Evolutionary conservation across 768 basidiomycete species (phyloP), one percentile per base, ranked within the genome.

Genomic region (Boletus barrowsii): DNA sequence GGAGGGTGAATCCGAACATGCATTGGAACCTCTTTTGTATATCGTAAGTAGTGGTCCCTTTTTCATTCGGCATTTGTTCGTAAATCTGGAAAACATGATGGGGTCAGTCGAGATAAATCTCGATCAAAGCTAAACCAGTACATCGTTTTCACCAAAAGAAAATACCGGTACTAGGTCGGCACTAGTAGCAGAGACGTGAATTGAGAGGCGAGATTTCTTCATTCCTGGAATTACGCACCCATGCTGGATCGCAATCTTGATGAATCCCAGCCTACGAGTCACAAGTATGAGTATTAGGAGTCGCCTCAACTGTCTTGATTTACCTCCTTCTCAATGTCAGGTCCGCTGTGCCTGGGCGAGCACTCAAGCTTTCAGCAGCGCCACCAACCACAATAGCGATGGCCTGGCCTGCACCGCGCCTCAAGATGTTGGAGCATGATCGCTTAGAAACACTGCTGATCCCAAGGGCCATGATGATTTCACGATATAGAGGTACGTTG

Each of bases 121-220:
- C 5, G 13, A 18, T 32, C 51, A 22, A 49, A 46, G 18, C 15
- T 8, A 30, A 39, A 43, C 78, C 83, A 65, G 10, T 57, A 95
- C 95, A 70, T 98, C 97, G 68, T 98, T 98, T 76, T 99, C 97
- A 13, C 97, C 97, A 62, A 99, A 99, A 6, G 93, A 95, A 67
- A 99, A 98, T 4, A 98, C 95, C 0, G 97, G 97, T 0, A 99
- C 97, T 11, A 99, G 77, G 64, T 95, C 93, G 37, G 97, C 97
- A 50, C 93, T 94, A 59, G 14, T 22, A 49, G 14, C 36, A 43
- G 32, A 45, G 11, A 53, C 49, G 24, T 56, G 33, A 42, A 54
- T 52, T 10, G 24, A 39, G 47, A 14, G 55, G 30, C 39, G 47
- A 37, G 43, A 45, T 29, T n/a, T 22, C n/a, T n/a, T 20, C 22